Evolutionary conservation across 2,329 filamentous ascomycete genomes (phyloP), one percentile per base, ranked within the genome.

Genomic region (Ophiobolus disseminans): DNA sequence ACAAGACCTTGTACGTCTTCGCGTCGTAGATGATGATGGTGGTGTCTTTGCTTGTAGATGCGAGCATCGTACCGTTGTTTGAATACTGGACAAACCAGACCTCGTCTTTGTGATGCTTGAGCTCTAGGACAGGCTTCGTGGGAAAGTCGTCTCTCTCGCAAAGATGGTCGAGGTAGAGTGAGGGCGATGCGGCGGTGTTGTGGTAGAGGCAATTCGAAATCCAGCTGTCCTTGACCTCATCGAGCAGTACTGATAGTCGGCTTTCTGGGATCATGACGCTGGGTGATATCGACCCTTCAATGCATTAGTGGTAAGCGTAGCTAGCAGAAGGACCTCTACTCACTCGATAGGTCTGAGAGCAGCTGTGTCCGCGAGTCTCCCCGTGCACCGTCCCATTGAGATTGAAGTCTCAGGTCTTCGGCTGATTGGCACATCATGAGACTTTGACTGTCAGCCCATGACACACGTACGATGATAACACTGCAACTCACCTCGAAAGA

Each of bases 261-360:
- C 94, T 90, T 66, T 96, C 90, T 1, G 94, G 94, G 45, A 99
- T 88, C 92, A 99, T 97, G 35, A 96, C 90, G 3, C 91, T 94
- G 0, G 94, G 93, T 1, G 94, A 96, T 70, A 99, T 96, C 47
- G 86, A 96, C 78, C 82, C 89, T 93, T 60, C 14, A 50, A 14
- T 6, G 14, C 6, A 50, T 70, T 45, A 68, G 52, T 56, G 45
- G 13, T 4, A 14, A 22, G n/a, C 4, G 1, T 25, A 17, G 16
- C 10, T 4, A 17, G 5, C 8, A 26, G 5, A 19, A 26, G 13
- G 36, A 21, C 34, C 11, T 5, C 3, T 11, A 75, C 84, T 75
- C 78, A 94, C 89, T 90, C 19, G 92, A 96, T 25, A 97, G 77
- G 50, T 94, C 85, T 0, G 89, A 90, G 16, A 97, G 81, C 3